Evolutionary conservation across 2,329 filamentous ascomycete species (phyloP), one percentile per base, ranked within the genome.

Genomic region (Orbilia blumenaviensis): DNA sequence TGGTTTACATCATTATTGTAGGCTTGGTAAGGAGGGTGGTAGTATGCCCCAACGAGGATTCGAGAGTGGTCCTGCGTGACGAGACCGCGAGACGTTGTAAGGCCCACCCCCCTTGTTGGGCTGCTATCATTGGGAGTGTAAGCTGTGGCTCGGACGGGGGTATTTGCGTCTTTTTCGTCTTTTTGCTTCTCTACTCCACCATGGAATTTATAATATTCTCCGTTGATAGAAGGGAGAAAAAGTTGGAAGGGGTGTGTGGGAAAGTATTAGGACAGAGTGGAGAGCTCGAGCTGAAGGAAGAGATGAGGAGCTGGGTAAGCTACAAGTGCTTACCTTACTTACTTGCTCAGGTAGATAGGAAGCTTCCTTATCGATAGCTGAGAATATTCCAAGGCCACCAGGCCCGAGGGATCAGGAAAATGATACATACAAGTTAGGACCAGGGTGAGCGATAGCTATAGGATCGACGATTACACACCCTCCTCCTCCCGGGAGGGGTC

Each of bases 61-160:
- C 72, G 29, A 76, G 66, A 52, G 12, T 27, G 72, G 58, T 12
- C 54, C 64, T 67, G 64, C 72, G 72, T 76, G 72, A 76, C 64
- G 72, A 76, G 72, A 16, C 72, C 72, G 72, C 64, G 60, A 76
- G 72, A 75, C 71, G 23, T 44, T 54, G 52, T 41, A 75, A 67
- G 63, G 64, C 63, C 56, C 71, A 58, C 44, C 58, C 56, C 56
- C 48, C 60, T 56, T 63, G 50, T 14, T 46, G 23, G 18, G 8
- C 16, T 36, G 6, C 25, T 41, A n/a, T 23, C 8, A 54, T 18
- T 8, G 27, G 8, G 8, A 25, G n/a, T n/a, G 32, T 56, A 25
- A 38, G 32, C 10, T 38, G 32, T 18, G 16, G 52, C 29, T 38
- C 36, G 50, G 9, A 56, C n/a, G 27, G 50, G 38, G n/a, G 32